Conservation (phyloP, 2,329 filamentous ascomycete species). For the Camillea tinctor region DNA sequence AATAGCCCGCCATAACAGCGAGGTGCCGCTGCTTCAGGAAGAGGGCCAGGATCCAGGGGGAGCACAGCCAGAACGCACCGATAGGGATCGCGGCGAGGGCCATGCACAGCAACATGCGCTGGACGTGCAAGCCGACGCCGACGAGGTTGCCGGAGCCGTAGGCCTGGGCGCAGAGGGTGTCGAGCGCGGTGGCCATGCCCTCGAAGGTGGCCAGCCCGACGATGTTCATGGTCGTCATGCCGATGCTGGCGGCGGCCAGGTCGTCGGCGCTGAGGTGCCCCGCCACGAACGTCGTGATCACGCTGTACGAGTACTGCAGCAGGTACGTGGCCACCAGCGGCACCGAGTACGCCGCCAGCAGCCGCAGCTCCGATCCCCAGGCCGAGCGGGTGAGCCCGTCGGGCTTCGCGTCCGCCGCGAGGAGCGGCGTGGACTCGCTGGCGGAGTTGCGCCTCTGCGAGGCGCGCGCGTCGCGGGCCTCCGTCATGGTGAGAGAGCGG, state of each 20-base stretch:
- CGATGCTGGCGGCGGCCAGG: constrained; percentile 50
- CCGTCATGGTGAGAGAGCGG: background rate
- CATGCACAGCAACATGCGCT: constrained; percentile 52
- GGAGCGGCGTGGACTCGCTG: constrained; percentile 22
- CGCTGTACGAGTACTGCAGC: constrained; percentile 51
- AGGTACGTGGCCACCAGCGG: constrained; percentile 54
- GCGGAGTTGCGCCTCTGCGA: background rate
- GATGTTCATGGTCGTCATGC: constrained; percentile 54
- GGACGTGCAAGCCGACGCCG: constrained; percentile 51
- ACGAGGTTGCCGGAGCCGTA: constrained; percentile 48
- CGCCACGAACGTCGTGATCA: constrained; percentile 51
- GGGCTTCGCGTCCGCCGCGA: constrained; percentile 16
- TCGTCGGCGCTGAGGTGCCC: constrained; percentile 53
- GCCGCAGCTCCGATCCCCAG: constrained; percentile 26
- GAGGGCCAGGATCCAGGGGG: constrained; percentile 43
- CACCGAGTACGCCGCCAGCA: constrained; percentile 39
- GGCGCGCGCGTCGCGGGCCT: background rate
- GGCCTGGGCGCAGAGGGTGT: constrained; percentile 51
- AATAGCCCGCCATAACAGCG: constrained; percentile 48
- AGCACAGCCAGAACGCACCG: constrained; percentile 47
- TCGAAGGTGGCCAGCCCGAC: constrained; percentile 50
- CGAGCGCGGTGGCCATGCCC: constrained; percentile 50
- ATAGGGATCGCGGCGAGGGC: constrained; percentile 46
- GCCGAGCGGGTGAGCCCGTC: constrained; percentile 7
- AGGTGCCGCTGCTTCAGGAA: constrained; percentile 48